Evolutionary conservation across 2,329 filamentous ascomycete genomes (phyloP).

Genomic region (Zymoseptoria tritici): DNA sequence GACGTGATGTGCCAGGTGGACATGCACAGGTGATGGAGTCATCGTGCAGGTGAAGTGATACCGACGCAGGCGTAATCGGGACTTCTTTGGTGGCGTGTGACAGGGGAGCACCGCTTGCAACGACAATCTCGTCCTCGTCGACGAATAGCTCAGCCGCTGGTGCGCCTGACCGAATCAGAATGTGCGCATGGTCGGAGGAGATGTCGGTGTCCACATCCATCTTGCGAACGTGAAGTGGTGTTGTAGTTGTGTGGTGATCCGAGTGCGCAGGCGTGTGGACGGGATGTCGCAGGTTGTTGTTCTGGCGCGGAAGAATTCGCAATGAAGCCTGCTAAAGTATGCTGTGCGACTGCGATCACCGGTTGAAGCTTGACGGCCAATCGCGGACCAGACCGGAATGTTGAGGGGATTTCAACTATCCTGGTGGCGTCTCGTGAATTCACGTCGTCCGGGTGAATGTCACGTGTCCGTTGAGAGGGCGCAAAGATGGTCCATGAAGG

Average conservation of each 20-base stretch:
- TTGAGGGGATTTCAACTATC: neutral
- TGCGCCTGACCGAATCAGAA: neutral
- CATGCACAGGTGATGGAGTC: constrained; percentile 10
- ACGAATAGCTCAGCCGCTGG: neutral
- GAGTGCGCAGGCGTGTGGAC: neutral
- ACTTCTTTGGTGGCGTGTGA: neutral
- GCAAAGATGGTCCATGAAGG: neutral
- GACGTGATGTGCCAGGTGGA: constrained; percentile 7
- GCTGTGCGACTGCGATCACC: neutral
- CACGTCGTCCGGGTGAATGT: neutral
- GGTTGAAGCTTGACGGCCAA: neutral
- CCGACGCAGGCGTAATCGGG: neutral
- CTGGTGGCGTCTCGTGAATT: neutral
- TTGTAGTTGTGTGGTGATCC: neutral
- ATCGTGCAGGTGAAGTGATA: constrained; percentile 3
- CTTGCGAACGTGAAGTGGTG: neutral
- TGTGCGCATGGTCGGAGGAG: neutral
- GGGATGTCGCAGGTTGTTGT: neutral
- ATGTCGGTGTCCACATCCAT: neutral
- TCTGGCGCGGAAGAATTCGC: neutral
- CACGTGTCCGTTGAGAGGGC: neutral
- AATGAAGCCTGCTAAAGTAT: neutral
- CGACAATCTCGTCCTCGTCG: neutral
- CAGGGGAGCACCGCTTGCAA: neutral
- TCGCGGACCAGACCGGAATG: neutral